phyloP scores from a whole-genome alignment of 352 stramenopile species.

The Elongisporangium prolatum region DNA sequence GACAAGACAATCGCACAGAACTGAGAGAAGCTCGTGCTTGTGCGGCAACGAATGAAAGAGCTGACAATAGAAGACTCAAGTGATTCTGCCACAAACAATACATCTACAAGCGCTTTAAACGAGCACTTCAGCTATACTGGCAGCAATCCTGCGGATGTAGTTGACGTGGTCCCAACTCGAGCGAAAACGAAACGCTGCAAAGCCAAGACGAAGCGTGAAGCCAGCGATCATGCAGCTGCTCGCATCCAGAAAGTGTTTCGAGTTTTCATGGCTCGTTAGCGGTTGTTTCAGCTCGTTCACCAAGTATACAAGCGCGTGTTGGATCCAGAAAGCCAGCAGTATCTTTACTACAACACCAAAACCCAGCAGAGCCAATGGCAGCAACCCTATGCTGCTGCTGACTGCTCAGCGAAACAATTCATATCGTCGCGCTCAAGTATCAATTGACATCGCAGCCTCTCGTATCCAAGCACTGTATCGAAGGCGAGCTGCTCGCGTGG shows the following conservation, averaged over 20 bases:
- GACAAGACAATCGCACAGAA: slow-evolving; percentile 32
- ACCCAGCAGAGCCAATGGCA: slow-evolving; percentile 32
- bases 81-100: background rate
- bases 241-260: slow-evolving; percentile 27
- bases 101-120: no score
- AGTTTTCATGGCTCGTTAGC: slow-evolving; percentile 14
- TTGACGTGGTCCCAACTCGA: background rate
- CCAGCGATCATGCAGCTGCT: slow-evolving; percentile 2
- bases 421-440: background rate
- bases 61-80: slow-evolving; percentile 4
- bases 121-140: no score
- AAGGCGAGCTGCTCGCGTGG: background rate
- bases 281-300: slow-evolving; percentile 19
- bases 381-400: slow-evolving; percentile 18
- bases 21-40: slow-evolving; percentile 30
- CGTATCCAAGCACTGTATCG: background rate
- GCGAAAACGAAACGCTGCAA: background rate
- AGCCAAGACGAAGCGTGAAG: background rate
- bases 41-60: slow-evolving; percentile 20
- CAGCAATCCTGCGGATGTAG: background rate
- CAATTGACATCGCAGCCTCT: background rate
- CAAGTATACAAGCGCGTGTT: slow-evolving; percentile 25
- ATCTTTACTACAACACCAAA: slow-evolving; percentile 45
- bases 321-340: slow-evolving; percentile 24
- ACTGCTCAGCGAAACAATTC: background rate